Evolutionary conservation across 768 basidiomycete species (phyloP).

Genomic region (Tulasnella sp.): DNA sequence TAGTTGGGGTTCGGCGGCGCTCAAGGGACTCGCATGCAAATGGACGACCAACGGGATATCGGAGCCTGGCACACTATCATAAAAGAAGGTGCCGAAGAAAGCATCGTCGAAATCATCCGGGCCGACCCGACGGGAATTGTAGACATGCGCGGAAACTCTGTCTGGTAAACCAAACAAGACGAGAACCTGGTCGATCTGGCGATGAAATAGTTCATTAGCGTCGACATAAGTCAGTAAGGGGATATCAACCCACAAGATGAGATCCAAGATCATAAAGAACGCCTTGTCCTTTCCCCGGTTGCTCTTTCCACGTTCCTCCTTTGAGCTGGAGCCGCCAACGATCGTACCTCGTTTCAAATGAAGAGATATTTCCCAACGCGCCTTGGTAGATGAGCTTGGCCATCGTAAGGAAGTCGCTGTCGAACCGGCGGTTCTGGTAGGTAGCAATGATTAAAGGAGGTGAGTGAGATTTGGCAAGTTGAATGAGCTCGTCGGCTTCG

Average conservation of each 20-base stretch:
- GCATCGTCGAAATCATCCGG: slow-evolving; percentile 23
- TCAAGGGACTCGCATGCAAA: slow-evolving; percentile 25
- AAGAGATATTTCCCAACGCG: slow-evolving; percentile 18
- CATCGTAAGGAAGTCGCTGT: slow-evolving; percentile 24
- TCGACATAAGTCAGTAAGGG: neutral
- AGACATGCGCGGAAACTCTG: slow-evolving; percentile 21
- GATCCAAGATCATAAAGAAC: slow-evolving; percentile 30
- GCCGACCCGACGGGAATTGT: slow-evolving; percentile 23
- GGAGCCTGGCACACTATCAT: slow-evolving; percentile 13
- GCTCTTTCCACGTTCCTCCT: slow-evolving; percentile 27
- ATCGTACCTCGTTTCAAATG: slow-evolving; percentile 23
- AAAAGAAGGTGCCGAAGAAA: slow-evolving; percentile 24
- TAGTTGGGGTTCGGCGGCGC: slow-evolving; percentile 23
- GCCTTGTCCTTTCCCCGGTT: slow-evolving; percentile 25
- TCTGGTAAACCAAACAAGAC: slow-evolving; percentile 29
- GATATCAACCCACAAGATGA: slow-evolving; percentile 23
- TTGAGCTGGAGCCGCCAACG: slow-evolving; percentile 24
- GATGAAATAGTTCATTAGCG: neutral
- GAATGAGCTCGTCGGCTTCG: slow-evolving; percentile 21
- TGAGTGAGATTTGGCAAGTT: slow-evolving; percentile 16
- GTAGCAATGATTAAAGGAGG: slow-evolving; percentile 16
- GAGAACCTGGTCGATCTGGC: slow-evolving; percentile 27
- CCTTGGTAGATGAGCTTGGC: slow-evolving; percentile 18
- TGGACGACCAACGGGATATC: slow-evolving; percentile 25
- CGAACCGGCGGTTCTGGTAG: slow-evolving; percentile 19